These are phyloP conservation scores for Trichophyton verrucosum DNA, from an alignment of 2,329 filamentous ascomycete genomes.

Conservation along the genomic window DNA sequence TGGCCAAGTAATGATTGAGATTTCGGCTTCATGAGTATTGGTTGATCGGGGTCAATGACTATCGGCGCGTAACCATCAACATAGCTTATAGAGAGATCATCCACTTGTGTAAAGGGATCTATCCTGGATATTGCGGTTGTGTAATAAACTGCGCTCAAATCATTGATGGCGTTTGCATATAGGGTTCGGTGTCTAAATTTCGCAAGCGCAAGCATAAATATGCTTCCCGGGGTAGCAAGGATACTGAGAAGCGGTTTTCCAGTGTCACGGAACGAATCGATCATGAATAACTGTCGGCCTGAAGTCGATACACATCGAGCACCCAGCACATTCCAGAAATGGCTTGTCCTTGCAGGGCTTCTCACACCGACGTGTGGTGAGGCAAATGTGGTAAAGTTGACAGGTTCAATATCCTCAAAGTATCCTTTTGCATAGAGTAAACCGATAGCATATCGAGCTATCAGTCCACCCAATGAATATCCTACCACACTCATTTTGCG, in stretches of 20 bases:
- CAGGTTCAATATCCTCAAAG: constrained; percentile 65
- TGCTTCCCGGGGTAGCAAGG: constrained; percentile 68
- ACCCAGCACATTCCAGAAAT: constrained; percentile 71
- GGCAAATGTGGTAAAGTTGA: constrained; percentile 92
- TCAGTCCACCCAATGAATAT: constrained; percentile 78
- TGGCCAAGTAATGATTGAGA: constrained; percentile 14
- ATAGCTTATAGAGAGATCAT: constrained; percentile 59
- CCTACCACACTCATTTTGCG: constrained; percentile 75
- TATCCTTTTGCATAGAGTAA: constrained; percentile 69
- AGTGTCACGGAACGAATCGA: constrained; percentile 75
- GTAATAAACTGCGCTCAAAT: constrained; percentile 69
- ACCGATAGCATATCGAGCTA: constrained; percentile 76
- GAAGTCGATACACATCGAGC: constrained; percentile 69
- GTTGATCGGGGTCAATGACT: constrained; percentile 49
- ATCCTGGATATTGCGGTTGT: constrained; percentile 65
- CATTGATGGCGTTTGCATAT: constrained; percentile 81
- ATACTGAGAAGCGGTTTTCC: constrained; percentile 67
- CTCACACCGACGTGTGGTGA: constrained; percentile 70
- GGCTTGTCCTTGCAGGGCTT: constrained; percentile 54
- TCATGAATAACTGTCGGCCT: constrained; percentile 73
- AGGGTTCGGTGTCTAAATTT: constrained; percentile 64
- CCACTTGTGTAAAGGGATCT: constrained; percentile 62
- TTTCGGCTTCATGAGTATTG: constrained; percentile 21
- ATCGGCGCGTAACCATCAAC: constrained; percentile 61
- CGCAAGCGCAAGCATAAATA: constrained; percentile 70